Base-by-base conservation (phyloP, 208 protist genomes). In the Trypanosoma vivax region DNA sequence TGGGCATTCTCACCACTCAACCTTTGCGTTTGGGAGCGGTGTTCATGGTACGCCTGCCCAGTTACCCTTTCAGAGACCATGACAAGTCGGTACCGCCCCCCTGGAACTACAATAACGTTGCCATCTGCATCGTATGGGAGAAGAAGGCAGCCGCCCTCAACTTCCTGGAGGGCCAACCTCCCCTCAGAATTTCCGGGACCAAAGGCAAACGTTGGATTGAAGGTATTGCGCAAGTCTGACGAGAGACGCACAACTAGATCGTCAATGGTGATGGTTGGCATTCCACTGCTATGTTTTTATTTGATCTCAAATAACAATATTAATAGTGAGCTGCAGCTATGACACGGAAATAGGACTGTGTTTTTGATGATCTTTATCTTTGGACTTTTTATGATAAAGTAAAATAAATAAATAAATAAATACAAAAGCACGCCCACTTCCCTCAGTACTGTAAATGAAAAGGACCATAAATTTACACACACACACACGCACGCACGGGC, bases 191-290 rank as follows among this genome's bases (percentile, higher is more conserved):
- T 16, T 6, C 7, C 42, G 10, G 57, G 53, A n/a, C 75, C 69
- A 56, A 91, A 91, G 5, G 79, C 76, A 55, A 70, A 78, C 25
- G 41, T 58, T 0, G 79, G 83, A 65, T 88, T 91, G 63, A 91
- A 88, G 27, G 60, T 56, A 41, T 84, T 91, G 43, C 66, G 61
- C 11, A 51, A 27, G 13, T 85, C 70, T 0, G 79, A 91, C 6
- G 65, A 64, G 5, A 91, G 79, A 7, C 73, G 70, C 14, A 91
- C 66, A 3, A 58, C 56, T 7, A 88, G 56, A 38, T 73, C 57
- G 46, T 80, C 77, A 14, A 91, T 64, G 35, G 67, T 54, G 40
- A 90, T 90, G 31, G 65, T 56, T 13, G 70, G 65, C 76, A 85
- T 84, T 3, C 28, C 23, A 33, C 2, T 45, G 7, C 43, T 11